phyloP scores from a whole-genome alignment of 2,329 filamentous ascomycete species.

The Aspergillus pseudoterreus region DNA sequence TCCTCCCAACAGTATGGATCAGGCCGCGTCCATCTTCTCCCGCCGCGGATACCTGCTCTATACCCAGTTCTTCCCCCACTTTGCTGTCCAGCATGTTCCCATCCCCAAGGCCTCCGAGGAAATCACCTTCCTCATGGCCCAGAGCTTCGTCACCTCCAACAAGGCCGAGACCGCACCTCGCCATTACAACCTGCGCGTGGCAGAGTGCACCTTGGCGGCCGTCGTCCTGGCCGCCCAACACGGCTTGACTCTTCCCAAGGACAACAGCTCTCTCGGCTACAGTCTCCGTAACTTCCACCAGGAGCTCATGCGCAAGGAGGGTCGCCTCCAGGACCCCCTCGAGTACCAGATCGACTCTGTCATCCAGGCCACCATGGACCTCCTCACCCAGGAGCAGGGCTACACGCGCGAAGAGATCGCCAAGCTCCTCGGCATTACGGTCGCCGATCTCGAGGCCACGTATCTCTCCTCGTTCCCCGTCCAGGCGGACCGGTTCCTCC shows the following conservation, averaged over 20 bases:
- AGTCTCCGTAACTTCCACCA: slow-evolving; percentile 85
- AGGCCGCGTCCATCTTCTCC: slow-evolving; percentile 92
- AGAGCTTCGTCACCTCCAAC: slow-evolving; percentile 89
- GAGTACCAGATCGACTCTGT: slow-evolving; percentile 70
- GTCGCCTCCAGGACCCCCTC: slow-evolving; percentile 47
- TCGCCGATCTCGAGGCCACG: slow-evolving; percentile 67
- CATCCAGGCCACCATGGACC: slow-evolving; percentile 64
- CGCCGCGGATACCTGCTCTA: slow-evolving; percentile 81
- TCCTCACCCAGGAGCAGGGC: slow-evolving; percentile 73
- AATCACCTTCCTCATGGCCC: slow-evolving; percentile 86
- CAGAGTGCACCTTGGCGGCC: slow-evolving; percentile 89
- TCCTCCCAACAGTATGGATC: slow-evolving; percentile 71
- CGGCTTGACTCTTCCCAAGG: slow-evolving; percentile 64
- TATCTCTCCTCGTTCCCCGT: slow-evolving; percentile 90
- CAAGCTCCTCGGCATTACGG: slow-evolving; percentile 63
- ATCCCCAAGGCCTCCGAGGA: slow-evolving; percentile 80
- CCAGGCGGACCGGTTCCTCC: slow-evolving; percentile 79
- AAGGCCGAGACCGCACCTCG: slow-evolving; percentile 91
- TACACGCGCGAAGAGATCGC: slow-evolving; percentile 88
- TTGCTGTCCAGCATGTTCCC: slow-evolving; percentile 71
- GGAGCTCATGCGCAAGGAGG: slow-evolving; percentile 62
- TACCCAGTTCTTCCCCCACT: slow-evolving; percentile 79
- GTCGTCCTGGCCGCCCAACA: slow-evolving; percentile 59
- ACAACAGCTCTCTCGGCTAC: slow-evolving; percentile 77
- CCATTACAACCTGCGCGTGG: slow-evolving; percentile 94